phyloP scores from a whole-genome alignment of 1,284 basidiomycete genomes.

The Trametes pubescens region DNA sequence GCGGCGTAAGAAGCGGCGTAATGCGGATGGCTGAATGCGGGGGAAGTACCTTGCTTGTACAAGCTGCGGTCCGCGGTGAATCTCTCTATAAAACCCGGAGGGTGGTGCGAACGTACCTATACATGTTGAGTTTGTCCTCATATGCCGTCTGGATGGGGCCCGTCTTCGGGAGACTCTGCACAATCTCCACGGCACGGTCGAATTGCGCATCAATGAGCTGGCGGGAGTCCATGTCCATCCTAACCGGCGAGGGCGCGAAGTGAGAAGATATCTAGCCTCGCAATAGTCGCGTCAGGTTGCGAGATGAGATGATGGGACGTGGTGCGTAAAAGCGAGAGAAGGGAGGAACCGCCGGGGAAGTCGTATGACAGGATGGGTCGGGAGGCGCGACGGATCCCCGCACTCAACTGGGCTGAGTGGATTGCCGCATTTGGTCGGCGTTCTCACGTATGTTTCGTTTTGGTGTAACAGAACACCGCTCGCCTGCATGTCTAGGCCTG shows the following conservation, averaged over 20 bases:
- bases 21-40: constrained; percentile 12
- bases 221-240: constrained; percentile 59
- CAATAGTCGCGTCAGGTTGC: background rate
- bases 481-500: background rate
- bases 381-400: constrained; percentile 11
- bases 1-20: constrained; percentile 18
- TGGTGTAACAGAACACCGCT: background rate
- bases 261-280: background rate
- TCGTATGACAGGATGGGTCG: constrained; percentile 20
- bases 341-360: constrained; percentile 13
- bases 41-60: constrained; percentile 85
- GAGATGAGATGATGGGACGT: background rate
- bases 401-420: background rate
- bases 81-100: background rate
- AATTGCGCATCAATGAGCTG: constrained; percentile 84
- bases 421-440: constrained; percentile 19
- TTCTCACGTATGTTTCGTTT: constrained; percentile 32
- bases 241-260: constrained; percentile 1
- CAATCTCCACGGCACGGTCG: constrained; percentile 93
- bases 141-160: constrained; percentile 97
- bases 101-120: constrained; percentile 64
- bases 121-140: constrained; percentile 96
- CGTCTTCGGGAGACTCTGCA: constrained; percentile 90
- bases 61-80: constrained; percentile 55
- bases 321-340: constrained; percentile 14